These are phyloP conservation scores for Teunomyces cretensis DNA, from an alignment of 805 yeast species.

Conservation along the genomic window DNA sequence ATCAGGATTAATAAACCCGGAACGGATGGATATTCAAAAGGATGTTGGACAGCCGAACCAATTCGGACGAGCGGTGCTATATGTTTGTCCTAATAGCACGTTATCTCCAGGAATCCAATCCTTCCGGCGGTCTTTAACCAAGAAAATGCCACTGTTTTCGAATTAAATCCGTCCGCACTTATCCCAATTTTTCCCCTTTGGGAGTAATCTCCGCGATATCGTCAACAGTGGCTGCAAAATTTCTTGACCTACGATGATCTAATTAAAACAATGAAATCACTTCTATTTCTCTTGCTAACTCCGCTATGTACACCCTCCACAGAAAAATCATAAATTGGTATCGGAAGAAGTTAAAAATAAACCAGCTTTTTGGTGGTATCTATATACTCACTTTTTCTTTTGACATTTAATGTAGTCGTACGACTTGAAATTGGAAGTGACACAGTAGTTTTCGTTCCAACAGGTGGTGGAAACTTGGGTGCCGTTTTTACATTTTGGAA, in stretches of 20 bases:
- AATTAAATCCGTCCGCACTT: too few species aligned
- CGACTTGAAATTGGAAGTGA: conserved; percentile 34
- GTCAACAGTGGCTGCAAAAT: conserved; percentile 1
- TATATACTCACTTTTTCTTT: background rate
- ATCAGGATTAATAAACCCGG: too few species aligned
- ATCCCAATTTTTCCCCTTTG: background rate
- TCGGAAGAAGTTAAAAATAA: background rate
- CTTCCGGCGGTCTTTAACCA: too few species aligned
- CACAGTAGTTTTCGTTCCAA: conserved; percentile 39
- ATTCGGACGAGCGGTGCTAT: too few species aligned
- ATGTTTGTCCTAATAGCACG: too few species aligned
- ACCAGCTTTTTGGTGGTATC: too few species aligned
- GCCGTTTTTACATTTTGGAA: conserved; percentile 44
- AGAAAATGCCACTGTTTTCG: background rate
- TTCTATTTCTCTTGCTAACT: background rate
- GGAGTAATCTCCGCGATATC: background rate
- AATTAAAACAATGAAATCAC: background rate
- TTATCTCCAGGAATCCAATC: too few species aligned
- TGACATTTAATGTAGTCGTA: conserved; percentile 21
- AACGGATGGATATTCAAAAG: too few species aligned
- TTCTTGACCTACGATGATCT: background rate
- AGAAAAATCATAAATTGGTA: background rate
- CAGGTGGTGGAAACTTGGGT: conserved; percentile 12
- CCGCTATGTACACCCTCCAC: conserved; percentile 1
- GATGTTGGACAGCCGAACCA: too few species aligned